phyloP scores from a whole-genome alignment of 2,329 filamentous ascomycete species.

The Cytospora leucostoma region DNA sequence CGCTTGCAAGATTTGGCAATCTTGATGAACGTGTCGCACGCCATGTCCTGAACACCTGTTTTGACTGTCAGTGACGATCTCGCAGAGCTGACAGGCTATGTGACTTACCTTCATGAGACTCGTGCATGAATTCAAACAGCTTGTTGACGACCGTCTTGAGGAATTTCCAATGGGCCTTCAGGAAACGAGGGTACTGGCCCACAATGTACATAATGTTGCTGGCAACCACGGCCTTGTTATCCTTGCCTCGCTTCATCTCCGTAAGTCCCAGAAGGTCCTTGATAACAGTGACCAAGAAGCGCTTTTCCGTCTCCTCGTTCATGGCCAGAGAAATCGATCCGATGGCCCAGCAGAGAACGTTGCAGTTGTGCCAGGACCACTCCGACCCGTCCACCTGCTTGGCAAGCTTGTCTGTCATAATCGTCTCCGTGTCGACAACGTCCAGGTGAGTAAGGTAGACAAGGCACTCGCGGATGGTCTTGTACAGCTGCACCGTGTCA shows the following conservation, averaged over 20 bases:
- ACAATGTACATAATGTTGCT: slow-evolving; percentile 99
- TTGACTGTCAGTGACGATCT: slow-evolving; percentile 33
- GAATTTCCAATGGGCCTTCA: slow-evolving; percentile 99
- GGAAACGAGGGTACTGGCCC: slow-evolving; percentile 94
- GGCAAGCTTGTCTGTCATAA: slow-evolving; percentile 98
- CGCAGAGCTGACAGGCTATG: not conserved
- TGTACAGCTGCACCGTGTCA: slow-evolving; percentile 98
- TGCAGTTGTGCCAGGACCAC: slow-evolving; percentile 99
- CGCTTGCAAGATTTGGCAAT: slow-evolving; percentile 97
- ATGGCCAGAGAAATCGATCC: slow-evolving; percentile 98
- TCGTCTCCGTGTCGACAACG: slow-evolving; percentile 94
- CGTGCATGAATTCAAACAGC: slow-evolving; percentile 99
- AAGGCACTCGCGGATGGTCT: slow-evolving; percentile 94
- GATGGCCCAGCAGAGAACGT: slow-evolving; percentile 98
- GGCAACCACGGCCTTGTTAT: slow-evolving; percentile 98
- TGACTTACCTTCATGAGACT: slow-evolving; percentile 85
- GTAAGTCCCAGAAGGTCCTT: slow-evolving; percentile 96
- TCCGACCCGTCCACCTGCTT: slow-evolving; percentile 93
- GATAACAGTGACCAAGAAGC: slow-evolving; percentile 97
- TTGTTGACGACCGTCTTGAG: slow-evolving; percentile 99
- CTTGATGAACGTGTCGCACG: slow-evolving; percentile 99
- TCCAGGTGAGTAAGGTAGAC: slow-evolving; percentile 98
- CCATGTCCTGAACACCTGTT: slow-evolving; percentile 95
- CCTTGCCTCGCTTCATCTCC: slow-evolving; percentile 98
- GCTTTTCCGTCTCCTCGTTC: slow-evolving; percentile 99